These are phyloP conservation scores for Thielaviopsis musarum DNA, from an alignment of 2,329 filamentous ascomycete genomes.

Conservation along the genomic window DNA sequence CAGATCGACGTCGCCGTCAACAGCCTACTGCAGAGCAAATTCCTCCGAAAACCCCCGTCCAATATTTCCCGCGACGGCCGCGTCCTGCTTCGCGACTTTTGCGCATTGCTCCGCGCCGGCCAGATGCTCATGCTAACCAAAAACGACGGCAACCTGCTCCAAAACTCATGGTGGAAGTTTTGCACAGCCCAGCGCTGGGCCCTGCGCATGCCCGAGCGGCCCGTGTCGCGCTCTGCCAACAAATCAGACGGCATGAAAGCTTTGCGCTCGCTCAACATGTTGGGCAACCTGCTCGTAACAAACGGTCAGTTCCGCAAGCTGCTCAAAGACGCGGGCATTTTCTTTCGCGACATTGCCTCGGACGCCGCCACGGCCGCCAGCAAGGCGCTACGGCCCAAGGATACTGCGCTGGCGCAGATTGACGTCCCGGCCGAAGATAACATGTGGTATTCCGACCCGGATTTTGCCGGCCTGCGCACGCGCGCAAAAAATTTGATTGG, in stretches of 20 bases:
- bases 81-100: constrained; percentile 59
- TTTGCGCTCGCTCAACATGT: constrained; percentile 67
- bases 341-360: constrained; percentile 79
- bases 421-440: constrained; percentile 80
- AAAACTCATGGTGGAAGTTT: constrained; percentile 95
- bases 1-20: constrained; percentile 93
- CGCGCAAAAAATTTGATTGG: constrained; percentile 50
- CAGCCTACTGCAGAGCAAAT: constrained; percentile 59
- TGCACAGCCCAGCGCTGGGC: constrained; percentile 52
- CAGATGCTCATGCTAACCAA: constrained; percentile 79
- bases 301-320: constrained; percentile 95
- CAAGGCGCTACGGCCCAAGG: constrained; percentile 54
- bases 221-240: constrained; percentile 58
- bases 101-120: constrained; percentile 65
- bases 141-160: constrained; percentile 84
- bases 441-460: constrained; percentile 78
- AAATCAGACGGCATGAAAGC: constrained; percentile 73
- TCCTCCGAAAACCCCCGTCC: constrained; percentile 51
- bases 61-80: constrained; percentile 73
- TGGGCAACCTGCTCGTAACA: constrained; percentile 79
- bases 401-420: constrained; percentile 60
- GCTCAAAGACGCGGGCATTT: constrained; percentile 60
- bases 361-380: constrained; percentile 75
- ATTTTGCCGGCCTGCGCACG: constrained; percentile 52
- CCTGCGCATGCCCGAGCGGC: constrained; percentile 44